Percentiles rank a stretch among this genome's conserved stretches.
These are phyloP conservation scores for Lachnellula occidentalis DNA, from an alignment of 2,329 filamentous ascomycete species.

Conservation along the genomic window DNA sequence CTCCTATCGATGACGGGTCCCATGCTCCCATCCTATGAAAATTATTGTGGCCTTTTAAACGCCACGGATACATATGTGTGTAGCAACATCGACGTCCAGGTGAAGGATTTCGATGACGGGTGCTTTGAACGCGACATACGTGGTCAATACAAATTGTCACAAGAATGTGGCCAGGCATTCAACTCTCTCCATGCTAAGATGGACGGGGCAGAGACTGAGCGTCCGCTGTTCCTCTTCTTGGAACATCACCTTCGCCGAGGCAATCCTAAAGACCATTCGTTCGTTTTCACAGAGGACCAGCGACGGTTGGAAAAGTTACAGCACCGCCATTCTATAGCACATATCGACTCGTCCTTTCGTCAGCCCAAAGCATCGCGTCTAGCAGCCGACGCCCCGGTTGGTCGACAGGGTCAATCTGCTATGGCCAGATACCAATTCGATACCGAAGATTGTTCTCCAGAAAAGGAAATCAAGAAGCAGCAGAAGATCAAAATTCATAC, in stretches of 20 bases:
- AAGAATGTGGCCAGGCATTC: slow-evolving; percentile 52
- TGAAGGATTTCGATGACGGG: slow-evolving; percentile 26
- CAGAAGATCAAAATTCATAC: neutral
- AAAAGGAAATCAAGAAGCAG: neutral
- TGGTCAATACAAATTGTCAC: slow-evolving; percentile 47
- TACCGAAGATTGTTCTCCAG: neutral
- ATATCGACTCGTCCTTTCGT: slow-evolving; percentile 41
- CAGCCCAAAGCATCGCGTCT: slow-evolving; percentile 24
- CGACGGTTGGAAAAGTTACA: slow-evolving; percentile 41
- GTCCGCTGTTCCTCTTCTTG: slow-evolving; percentile 49
- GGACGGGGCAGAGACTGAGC: neutral
- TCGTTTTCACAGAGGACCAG: slow-evolving; percentile 50
- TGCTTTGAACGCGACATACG: slow-evolving; percentile 35
- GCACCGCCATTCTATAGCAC: slow-evolving; percentile 40
- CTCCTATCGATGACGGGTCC: slow-evolving; percentile 33
- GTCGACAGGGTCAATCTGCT: no score
- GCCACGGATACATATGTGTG: slow-evolving; percentile 31
- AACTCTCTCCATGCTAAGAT: slow-evolving; percentile 43
- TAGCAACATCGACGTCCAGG: slow-evolving; percentile 36
- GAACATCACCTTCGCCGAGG: slow-evolving; percentile 46
- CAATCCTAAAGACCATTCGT: slow-evolving; percentile 42
- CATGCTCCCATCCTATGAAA: slow-evolving; percentile 16
- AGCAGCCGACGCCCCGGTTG: no score
- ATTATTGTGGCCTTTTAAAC: slow-evolving; percentile 14
- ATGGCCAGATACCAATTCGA: neutral